These are phyloP conservation scores for Penicillium sp. DNA, from an alignment of 2,329 filamentous ascomycete genomes.

Conservation along the genomic window DNA sequence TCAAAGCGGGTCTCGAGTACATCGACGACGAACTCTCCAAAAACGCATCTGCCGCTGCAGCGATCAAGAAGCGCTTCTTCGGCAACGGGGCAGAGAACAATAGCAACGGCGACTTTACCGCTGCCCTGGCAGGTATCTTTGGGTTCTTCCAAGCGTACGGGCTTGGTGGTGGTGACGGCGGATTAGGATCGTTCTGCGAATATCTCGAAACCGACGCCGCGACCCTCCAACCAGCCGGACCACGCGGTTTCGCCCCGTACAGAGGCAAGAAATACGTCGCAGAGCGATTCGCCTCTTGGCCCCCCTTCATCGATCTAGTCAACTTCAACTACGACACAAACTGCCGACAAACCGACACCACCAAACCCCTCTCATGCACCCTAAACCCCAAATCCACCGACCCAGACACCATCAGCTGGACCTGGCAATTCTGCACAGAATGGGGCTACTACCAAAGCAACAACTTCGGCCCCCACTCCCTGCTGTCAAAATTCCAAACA, in stretches of 20 bases:
- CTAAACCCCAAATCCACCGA: constrained; percentile 44
- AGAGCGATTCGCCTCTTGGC: constrained; percentile 51
- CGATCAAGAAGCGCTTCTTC: constrained; percentile 57
- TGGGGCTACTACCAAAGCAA: constrained; percentile 59
- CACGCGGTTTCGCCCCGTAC: constrained; percentile 49
- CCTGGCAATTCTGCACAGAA: constrained; percentile 61
- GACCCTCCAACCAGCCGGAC: constrained; percentile 44
- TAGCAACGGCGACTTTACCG: constrained; percentile 55
- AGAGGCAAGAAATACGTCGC: constrained; percentile 51
- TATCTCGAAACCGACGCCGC: constrained; percentile 53
- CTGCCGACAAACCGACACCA: constrained; percentile 43
- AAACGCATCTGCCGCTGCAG: constrained; percentile 39
- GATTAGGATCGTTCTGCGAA: constrained; percentile 53
- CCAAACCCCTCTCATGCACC: constrained; percentile 43
- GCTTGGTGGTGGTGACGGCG: constrained; percentile 43
- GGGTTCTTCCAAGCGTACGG: constrained; percentile 55
- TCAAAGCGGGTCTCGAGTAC: constrained; percentile 56
- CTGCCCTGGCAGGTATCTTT: constrained; percentile 50
- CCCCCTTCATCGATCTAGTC: constrained; percentile 44
- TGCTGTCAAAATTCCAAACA: constrained; percentile 56
- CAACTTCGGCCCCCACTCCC: constrained; percentile 55
- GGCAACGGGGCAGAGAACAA: constrained; percentile 55
- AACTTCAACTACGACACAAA: constrained; percentile 50
- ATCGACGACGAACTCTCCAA: constrained; percentile 56
- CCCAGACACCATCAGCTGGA: constrained; percentile 52